Evolutionary conservation across 1,139 yeast genomes (phyloP), one percentile per base, ranked within the genome.

Genomic region (Yarrowia galli): DNA sequence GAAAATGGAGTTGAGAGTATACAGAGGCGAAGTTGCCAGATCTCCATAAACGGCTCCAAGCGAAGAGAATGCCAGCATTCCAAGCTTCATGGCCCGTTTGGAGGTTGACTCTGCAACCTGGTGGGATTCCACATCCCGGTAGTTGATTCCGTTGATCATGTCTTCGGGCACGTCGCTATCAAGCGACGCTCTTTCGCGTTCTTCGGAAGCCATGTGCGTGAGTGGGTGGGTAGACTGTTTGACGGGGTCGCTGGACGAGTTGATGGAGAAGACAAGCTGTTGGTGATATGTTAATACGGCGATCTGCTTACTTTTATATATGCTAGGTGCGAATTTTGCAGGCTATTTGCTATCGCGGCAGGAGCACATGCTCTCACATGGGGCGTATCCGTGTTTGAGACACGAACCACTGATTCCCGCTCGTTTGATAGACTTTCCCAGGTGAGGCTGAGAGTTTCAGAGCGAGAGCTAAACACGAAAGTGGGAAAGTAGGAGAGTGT

Each of bases 31-130:
- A 7, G 89, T 86, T 38, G 87, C 88, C 67, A 86, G 77, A 75
- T 86, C 89, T 69, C 89, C 89, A 73, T 85, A 86, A 64, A 86
- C 84, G n/a, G 87, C 85, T 42, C 89, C 89, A 51, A 86, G 77
- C 3, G 74, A 71, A 49, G 72, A 74, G 56, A 73, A 73, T 9
- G 75, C 71, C 35, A 74, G 46, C 51, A 58, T 58, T 58, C 61
- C 61, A 6, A 54, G 36, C 38, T 54, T 54, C 46, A 54, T 38
- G 36, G 61, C 61, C 4, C 61, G 61, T n/a, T 54, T 54, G 23
- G 61, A n/a, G 23, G 61, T 54, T 1, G 61, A 40, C 15, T 23
- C 36, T 2, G 61, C 36, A 7, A 54, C 36, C 23, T 40, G 7
- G n/a, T 40, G 48, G 10, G 61, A 54, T 25, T 54, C 61, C 38